Percentiles rank a stretch among this genome's conserved stretches.
phyloP scores from a whole-genome alignment of 208 protist species.

The Trypanosoma lewisi region DNA sequence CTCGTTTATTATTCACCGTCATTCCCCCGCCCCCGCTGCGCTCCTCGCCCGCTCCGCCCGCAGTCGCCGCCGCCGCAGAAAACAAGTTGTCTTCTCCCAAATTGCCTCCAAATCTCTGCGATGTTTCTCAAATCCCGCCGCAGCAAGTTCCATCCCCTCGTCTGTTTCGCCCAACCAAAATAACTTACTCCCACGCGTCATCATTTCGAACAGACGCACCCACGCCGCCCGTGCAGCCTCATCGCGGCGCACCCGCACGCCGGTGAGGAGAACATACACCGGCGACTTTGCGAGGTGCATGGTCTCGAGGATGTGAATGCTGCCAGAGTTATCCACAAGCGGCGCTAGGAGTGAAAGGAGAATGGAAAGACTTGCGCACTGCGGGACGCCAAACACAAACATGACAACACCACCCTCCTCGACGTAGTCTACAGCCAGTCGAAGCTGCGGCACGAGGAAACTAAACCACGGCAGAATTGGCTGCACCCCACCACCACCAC shows the following conservation, averaged over 20 bases:
- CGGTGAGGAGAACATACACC: slow-evolving; percentile 52
- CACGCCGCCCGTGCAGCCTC: slow-evolving; percentile 4
- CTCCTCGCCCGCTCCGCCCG: slow-evolving; percentile 45
- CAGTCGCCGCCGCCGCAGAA: slow-evolving; percentile 38
- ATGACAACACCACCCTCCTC: slow-evolving; percentile 55
- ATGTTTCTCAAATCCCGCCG: slow-evolving; percentile 41
- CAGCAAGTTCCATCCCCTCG: slow-evolving; percentile 47
- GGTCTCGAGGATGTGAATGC: slow-evolving; percentile 48
- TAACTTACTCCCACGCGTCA: slow-evolving; percentile 23
- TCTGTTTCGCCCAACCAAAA: slow-evolving; percentile 77
- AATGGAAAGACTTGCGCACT: slow-evolving; percentile 75
- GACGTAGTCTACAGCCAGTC: slow-evolving; percentile 41
- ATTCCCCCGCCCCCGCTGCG: not conserved
- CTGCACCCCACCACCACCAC: not conserved
- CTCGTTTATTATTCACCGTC: not conserved
- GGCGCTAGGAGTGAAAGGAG: slow-evolving; percentile 30
- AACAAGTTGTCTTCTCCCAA: slow-evolving; percentile 35
- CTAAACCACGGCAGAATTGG: slow-evolving; percentile 67
- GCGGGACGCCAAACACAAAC: slow-evolving; percentile 68
- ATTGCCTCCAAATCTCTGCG: slow-evolving; percentile 33
- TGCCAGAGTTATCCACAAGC: slow-evolving; percentile 26
- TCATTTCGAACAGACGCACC: not conserved
- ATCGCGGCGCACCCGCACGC: not conserved
- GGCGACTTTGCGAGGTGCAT: slow-evolving; percentile 73
- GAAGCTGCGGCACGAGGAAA: slow-evolving; percentile 73